These are phyloP conservation scores for Cercospora zeina DNA, from an alignment of 2,329 filamentous ascomycete species.

Conservation along the genomic window DNA sequence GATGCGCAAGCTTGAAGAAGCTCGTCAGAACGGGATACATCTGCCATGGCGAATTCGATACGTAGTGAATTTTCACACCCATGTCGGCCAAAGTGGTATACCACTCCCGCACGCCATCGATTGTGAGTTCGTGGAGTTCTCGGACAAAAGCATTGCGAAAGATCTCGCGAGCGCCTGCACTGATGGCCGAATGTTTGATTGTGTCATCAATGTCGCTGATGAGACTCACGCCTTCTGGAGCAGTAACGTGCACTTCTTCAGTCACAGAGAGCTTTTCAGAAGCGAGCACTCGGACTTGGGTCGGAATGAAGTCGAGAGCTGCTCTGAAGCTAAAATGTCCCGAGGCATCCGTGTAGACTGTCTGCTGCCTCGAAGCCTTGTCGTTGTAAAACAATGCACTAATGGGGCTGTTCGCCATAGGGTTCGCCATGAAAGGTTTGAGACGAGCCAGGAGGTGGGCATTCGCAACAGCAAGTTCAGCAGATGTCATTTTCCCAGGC, in stretches of 20 bases:
- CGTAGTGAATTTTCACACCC: slow-evolving; percentile 90
- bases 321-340: slow-evolving; percentile 84
- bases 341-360: slow-evolving; percentile 79
- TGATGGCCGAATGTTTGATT: slow-evolving; percentile 91
- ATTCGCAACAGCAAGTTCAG: slow-evolving; percentile 78
- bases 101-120: slow-evolving; percentile 89
- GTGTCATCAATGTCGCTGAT: slow-evolving; percentile 99
- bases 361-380: slow-evolving; percentile 75
- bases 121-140: slow-evolving; percentile 74
- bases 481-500: slow-evolving; percentile 66
- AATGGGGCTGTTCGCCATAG: slow-evolving; percentile 73
- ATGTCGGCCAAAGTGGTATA: slow-evolving; percentile 74
- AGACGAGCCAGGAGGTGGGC: slow-evolving; percentile 83
- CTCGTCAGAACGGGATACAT: slow-evolving; percentile 84
- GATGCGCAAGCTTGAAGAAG: slow-evolving; percentile 76
- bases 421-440: slow-evolving; percentile 84
- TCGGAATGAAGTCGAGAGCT: slow-evolving; percentile 84
- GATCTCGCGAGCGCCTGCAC: slow-evolving; percentile 83
- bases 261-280: slow-evolving; percentile 81
- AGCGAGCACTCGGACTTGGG: slow-evolving; percentile 81
- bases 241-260: slow-evolving; percentile 74
- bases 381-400: slow-evolving; percentile 97
- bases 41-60: slow-evolving; percentile 99
- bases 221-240: slow-evolving; percentile 77
- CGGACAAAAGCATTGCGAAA: slow-evolving; percentile 95